Base-by-base conservation (phyloP, 2,329 filamentous ascomycete genomes). In the Claviceps pusilla region DNA sequence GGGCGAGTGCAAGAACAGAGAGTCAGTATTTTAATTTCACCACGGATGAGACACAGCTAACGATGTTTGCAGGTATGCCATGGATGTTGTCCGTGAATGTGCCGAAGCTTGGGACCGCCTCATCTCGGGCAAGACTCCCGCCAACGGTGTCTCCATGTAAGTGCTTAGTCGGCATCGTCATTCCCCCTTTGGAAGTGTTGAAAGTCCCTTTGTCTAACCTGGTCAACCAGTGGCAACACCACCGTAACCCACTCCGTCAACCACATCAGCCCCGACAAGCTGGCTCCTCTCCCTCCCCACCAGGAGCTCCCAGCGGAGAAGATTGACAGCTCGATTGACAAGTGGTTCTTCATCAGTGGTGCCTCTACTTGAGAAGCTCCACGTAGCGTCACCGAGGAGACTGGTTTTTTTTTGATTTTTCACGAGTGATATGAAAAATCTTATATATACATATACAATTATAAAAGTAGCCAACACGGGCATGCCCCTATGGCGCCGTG, bases 341-440 rank as follows among this genome's bases (percentile, higher is more conserved):
- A 98, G 84, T 98, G 93, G 93, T 98, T 98, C 86, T 98, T 97
- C 83, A 98, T 98, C 75, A 95, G 89, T 71, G 93, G 93, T 73
- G 93, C 93, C 68, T 88, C 89, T 64, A 78, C 85, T 65, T 91
- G 87, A 76, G 33, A 86, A 76, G 31, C 35, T 16, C 19, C 33
- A 3, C 28, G 33, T 33, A 16, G 29, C 28, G 12, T 24, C 49
- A 39, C 19, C 39, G 28, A 48, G 24, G 45, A 3, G 29, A 49
- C 19, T 19, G 19, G 19, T 19, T 19, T 19, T 19, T 7, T 4
- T 7, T 14, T 19, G 19, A 16, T 19, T 19, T 56, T 47, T 47
- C 31, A 50, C 9, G 35, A 48, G 41, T 52, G 42, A 43, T 48
- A 53, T 56, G 41, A 54, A 56, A 14, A 57, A 14, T 39, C 46